phyloP scores from a whole-genome alignment of 345 rosid species.

The thale cress (Arabidopsis thaliana) region DNA sequence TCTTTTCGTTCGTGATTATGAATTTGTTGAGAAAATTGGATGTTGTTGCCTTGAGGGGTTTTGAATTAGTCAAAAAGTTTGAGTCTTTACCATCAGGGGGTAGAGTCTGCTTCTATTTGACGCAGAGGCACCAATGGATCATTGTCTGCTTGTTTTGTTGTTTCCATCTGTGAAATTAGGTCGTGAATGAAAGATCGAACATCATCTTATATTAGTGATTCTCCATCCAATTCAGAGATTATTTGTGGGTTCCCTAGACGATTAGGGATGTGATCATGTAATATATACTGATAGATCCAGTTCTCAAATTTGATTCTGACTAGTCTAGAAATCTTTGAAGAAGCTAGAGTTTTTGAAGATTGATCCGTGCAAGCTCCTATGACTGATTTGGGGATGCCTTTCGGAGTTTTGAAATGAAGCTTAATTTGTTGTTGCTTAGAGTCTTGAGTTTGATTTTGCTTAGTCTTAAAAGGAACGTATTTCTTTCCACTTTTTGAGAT shows the following conservation, averaged over 20 bases:
- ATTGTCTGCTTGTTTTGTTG: background rate
- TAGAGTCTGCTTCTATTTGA: background rate
- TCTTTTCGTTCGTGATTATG: background rate
- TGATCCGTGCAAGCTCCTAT: background rate
- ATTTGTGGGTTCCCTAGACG: background rate
- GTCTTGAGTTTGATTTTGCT: background rate
- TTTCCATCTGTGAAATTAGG: background rate
- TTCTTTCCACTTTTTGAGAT: background rate
- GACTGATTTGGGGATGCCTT: background rate
- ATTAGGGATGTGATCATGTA: background rate
- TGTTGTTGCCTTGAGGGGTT: background rate
- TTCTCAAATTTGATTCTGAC: no score
- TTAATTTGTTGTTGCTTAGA: background rate
- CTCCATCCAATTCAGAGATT: background rate
- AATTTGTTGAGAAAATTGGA: background rate
- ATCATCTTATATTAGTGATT: background rate
- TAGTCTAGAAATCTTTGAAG: background rate
- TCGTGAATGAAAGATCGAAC: background rate
- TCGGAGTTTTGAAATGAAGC: background rate
- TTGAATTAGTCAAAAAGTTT: background rate
- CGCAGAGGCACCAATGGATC: background rate
- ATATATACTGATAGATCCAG: background rate
- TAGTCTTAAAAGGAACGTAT: no score
- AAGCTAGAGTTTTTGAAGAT: background rate
- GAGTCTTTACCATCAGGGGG: conserved; percentile 5